Percentiles rank a stretch among this genome's conserved stretches.
Conservation (phyloP, 2,329 filamentous ascomycete genomes). For the Venturia carpophila region DNA sequence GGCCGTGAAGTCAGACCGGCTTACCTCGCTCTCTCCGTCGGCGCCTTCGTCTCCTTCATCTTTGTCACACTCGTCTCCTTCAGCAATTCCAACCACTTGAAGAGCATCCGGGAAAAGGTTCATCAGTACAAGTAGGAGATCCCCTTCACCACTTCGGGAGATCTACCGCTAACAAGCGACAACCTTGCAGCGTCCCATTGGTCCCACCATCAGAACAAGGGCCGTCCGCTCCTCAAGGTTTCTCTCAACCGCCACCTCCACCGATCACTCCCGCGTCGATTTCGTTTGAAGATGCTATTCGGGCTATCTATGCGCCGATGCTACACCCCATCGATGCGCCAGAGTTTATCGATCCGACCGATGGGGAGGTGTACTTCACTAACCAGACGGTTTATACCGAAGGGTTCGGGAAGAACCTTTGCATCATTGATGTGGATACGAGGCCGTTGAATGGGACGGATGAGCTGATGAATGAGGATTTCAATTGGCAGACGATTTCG, state of each 20-base stretch:
- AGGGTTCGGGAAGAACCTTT: conserved; percentile 24
- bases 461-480: conserved; percentile 21
- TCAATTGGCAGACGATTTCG: conserved; percentile 22
- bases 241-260: neutral
- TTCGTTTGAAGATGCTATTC: conserved; percentile 14
- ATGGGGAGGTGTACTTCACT: conserved; percentile 10
- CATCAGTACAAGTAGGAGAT: neutral
- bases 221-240: neutral
- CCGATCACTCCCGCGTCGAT: neutral
- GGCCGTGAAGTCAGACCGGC: conserved; percentile 9
- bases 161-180: neutral
- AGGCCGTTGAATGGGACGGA: conserved; percentile 20
- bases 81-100: neutral
- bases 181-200: conserved; percentile 5
- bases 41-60: conserved; percentile 6
- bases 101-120: neutral
- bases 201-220: neutral
- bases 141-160: neutral
- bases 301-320: conserved; percentile 14
- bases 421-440: conserved; percentile 30
- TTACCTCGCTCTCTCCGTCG: conserved; percentile 1
- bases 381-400: conserved; percentile 5
- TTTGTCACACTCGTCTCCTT: conserved; percentile 9
- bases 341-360: conserved; percentile 12
- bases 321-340: conserved; percentile 12